Percentiles rank a stretch among this genome's conserved stretches.
phyloP scores from a whole-genome alignment of 192 early-diverging fungal species.

The Geranomyces variabilis region DNA sequence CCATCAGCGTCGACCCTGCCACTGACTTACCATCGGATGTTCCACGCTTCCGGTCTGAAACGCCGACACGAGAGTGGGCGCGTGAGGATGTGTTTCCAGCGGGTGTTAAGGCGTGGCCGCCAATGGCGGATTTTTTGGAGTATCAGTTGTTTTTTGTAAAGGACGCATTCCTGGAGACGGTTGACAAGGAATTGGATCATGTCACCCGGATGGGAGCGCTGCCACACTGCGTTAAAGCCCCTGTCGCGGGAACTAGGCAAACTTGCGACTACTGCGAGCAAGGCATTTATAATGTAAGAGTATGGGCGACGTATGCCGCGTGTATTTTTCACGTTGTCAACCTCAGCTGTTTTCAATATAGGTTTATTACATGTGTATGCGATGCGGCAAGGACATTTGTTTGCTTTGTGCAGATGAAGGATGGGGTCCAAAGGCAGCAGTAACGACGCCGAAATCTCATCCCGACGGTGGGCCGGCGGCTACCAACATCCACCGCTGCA shows the following conservation, averaged over 20 bases:
- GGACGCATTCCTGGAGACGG: slow-evolving; percentile 2
- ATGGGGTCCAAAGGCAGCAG: slow-evolving; percentile 1
- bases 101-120: not conserved
- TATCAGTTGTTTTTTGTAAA: not conserved
- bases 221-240: slow-evolving; percentile 10
- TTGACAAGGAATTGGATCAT: slow-evolving; percentile 20
- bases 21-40: not conserved
- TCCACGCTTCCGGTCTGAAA: not conserved
- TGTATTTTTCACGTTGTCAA: too few species aligned
- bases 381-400: slow-evolving; percentile 26
- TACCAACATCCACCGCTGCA: not conserved
- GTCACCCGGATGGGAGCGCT: not conserved
- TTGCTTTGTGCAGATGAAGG: slow-evolving; percentile 22
- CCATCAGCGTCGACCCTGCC: not conserved
- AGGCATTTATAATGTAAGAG: slow-evolving; percentile 30
- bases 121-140: not conserved
- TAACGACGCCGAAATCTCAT: not conserved
- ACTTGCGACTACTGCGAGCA: slow-evolving; percentile 26
- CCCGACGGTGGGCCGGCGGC: too few species aligned
- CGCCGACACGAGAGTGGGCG: not conserved
- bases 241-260: not conserved
- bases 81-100: not conserved
- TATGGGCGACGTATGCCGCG: too few species aligned
- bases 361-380: slow-evolving; percentile 23
- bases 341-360: not conserved